Base-by-base conservation (phyloP, 2,329 filamentous ascomycete species). In the Cytospora chrysosperma region DNA sequence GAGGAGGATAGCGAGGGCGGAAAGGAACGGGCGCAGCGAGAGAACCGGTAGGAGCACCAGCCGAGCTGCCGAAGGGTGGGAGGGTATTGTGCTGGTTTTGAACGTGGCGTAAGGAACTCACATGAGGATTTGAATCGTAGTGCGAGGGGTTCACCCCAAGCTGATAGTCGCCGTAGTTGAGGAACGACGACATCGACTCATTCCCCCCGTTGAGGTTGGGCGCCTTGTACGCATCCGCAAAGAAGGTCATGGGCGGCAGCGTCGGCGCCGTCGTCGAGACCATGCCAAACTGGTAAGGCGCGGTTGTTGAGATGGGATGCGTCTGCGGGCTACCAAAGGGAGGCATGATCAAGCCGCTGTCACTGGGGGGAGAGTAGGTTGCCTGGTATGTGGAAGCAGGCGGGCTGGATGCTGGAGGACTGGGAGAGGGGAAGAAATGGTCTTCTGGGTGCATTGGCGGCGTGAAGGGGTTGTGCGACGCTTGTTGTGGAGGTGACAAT, bases 41-140 rank as follows among this genome's bases (percentile, higher is more conserved):
- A 56, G 62, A 62, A 56, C 64, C 64, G 61, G 53, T 51, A 59
- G 64, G 32, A 34, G 57, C 10, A 32, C 59, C 55, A 53, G 63
- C 56, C 61, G 62, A 59, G 27, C 64, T 59, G 54, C 64, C 64
- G 61, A 64, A 57, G 63, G 62, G 61, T 67, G 66, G 65, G 65
- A 65, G 59, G 61, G 68, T 69, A 54, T 61, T 64, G 56, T 60
- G 57, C 59, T 64, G 66, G 54, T 74, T 73, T 74, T 75, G 74
- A 70, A 73, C 72, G 72, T 75, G 73, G 72, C 78, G 79, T 72
- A 75, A 79, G 75, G 78, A 78, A 88, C 86, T 89, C 88, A 93
- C 90, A 85, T 91, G 88, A 82, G 88, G 85, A 77, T 85, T 84
- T 75, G 85, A 85, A 74, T 89, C 85, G 79, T 91, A 92, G 28